phyloP scores from a whole-genome alignment of 352 stramenopile species.

The Pythium brachiatum region DNA sequence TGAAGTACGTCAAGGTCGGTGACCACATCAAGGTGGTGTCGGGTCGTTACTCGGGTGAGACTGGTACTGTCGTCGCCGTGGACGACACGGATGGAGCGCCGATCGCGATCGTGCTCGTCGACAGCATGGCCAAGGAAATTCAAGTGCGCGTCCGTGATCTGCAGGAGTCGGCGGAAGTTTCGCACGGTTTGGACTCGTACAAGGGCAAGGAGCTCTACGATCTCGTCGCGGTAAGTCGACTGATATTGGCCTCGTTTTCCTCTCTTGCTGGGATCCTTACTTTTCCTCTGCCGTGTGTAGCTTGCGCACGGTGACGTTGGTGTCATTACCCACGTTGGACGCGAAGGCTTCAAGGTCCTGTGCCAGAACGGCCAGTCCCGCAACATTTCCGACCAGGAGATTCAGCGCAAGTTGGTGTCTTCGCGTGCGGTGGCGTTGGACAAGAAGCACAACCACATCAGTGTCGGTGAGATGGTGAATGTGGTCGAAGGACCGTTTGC shows the following conservation, averaged over 20 bases:
- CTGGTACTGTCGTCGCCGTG: conserved; percentile 86
- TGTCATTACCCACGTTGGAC: conserved; percentile 89
- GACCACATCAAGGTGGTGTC: conserved; percentile 92
- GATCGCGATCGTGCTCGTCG: conserved; percentile 86
- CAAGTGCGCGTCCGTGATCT: conserved; percentile 89
- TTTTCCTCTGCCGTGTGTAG: conserved; percentile 16
- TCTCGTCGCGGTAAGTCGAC: conserved; percentile 69
- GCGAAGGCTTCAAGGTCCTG: conserved; percentile 86
- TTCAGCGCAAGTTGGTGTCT: conserved; percentile 86
- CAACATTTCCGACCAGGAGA: conserved; percentile 86
- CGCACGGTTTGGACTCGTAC: conserved; percentile 85
- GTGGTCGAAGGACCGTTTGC: conserved; percentile 81
- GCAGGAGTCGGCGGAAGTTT: conserved; percentile 88
- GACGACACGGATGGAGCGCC: conserved; percentile 80
- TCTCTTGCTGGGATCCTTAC: neutral
- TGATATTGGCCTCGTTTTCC: neutral
- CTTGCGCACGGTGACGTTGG: conserved; percentile 85
- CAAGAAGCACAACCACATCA: conserved; percentile 90
- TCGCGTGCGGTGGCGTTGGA: conserved; percentile 80
- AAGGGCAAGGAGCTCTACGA: conserved; percentile 90
- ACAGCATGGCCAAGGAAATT: conserved; percentile 90
- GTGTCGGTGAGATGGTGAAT: conserved; percentile 88
- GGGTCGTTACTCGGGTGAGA: conserved; percentile 87
- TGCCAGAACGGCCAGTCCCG: conserved; percentile 82
- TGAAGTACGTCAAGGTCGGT: conserved; percentile 91